Evolutionary conservation across 140 eudicot species (phyloP), one percentile per base, ranked within the genome.

Genomic region (Cichorium intybus): DNA sequence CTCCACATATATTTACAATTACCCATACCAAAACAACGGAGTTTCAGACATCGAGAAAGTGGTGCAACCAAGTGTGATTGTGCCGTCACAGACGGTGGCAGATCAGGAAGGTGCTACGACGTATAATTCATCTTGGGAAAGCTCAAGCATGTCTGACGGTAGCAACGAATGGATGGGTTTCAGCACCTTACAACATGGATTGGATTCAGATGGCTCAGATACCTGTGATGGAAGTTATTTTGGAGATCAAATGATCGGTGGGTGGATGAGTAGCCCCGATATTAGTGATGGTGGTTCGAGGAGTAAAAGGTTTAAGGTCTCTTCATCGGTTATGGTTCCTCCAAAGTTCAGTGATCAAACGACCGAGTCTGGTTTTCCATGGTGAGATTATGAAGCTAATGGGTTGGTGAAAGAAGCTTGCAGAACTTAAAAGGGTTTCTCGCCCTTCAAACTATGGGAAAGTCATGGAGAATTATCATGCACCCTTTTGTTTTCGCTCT

Each of bases 251-350:
- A 26, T 69, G 62, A 62, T 77, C 29, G 64, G 62, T 12, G 89
- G 87, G 47, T 84, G 91, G 91, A 71, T 87, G 10, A 77, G 82
- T 65, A 87, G 93, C 51, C 89, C 93, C 0, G 93, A 82, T 43
- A 29, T 69, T 18, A 71, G 84, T 11, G 72, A 57, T 4, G 78
- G 73, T 35, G 94, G 76, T 21, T 84, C 86, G 10, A 79, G 82
- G 57, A 85, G 90, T 64, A 88, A 88, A 69, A 88, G 96, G 84
- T 85, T 85, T 77, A 88, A 88, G 82, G 96, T 88, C 33, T 85
- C 94, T 10, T 88, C 96, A 0, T 88, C 96, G 15, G 77, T 88
- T 39, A 31, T 85, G 67, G 87, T 88, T 75, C 96, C 96, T 70
- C 79, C 96, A 15, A 85, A 81, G 51, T 88, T 88, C 7, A 73